Base-by-base conservation (phyloP, 345 rosid genomes). In the Nephelium lappaceum region DNA sequence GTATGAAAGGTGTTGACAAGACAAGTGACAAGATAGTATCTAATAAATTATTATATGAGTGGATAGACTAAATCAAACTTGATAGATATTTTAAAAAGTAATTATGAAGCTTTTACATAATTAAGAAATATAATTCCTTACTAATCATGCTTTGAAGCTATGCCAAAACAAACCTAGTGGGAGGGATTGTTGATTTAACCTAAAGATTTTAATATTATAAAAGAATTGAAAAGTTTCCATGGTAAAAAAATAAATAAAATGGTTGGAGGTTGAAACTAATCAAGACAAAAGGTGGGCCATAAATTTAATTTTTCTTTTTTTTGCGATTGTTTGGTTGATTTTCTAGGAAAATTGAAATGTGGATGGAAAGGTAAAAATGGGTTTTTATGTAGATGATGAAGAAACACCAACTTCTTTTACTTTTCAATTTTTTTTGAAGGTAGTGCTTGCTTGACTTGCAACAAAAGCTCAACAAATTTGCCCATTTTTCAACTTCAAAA, bases 231-330 rank as follows among this genome's bases (percentile, higher is more conserved):
- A 8, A 49, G 12, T 12, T 19, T 6, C 4, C 23, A 71, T 49
- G 47, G 61, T 51, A 16, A 57, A 57, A 57, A 55, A 18, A n/a
- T n/a, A n/a, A 3, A 51, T 11, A 7, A 57, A 60, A 23, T n/a
- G 4, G 7, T 27, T 16, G 74, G 63, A 51, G 63, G 74, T 71
- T 51, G 42, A 49, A 49, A 49, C n/a, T 16, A 49, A 25, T 25
- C 41, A 70, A 70, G 73, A 49, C 73, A 47, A 51, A 15, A 51
- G 25, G 74, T 71, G 74, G 74, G 74, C 43, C 74, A 71, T 43
- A 8, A 16, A 24, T n/a, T 69, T 47, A 6, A 51, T 11, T 51
- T 11, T 51, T 51, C 18, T 51, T 11, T 49, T 49, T 49, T 45
- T 0, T 3, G 12, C 6, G 51, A 45, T 45, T 8, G 8, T 5